Evolutionary conservation across 73 alveolate species (phyloP).

Genomic region (Breviolum minutum): DNA sequence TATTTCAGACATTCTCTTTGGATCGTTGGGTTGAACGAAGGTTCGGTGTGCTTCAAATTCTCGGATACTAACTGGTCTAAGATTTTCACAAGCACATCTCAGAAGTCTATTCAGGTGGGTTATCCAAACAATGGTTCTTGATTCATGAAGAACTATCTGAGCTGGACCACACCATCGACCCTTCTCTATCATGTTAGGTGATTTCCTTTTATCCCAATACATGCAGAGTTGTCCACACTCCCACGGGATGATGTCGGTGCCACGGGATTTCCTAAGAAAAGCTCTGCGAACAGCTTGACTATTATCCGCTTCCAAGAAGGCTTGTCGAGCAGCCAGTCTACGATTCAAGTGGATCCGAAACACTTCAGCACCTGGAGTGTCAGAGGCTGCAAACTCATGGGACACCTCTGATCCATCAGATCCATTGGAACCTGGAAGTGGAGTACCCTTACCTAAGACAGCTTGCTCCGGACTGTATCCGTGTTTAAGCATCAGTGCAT

Average conservation of each 20-base stretch:
- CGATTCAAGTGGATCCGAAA: not conserved
- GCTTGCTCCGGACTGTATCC: not conserved
- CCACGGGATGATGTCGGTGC: not conserved
- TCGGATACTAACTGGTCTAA: not conserved
- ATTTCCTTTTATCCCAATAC: not conserved
- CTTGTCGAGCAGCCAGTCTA: not conserved
- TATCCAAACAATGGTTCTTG: not conserved
- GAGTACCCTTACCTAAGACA: not conserved
- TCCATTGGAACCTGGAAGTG: not conserved
- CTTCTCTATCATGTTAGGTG: not conserved
- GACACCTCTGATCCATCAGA: not conserved
- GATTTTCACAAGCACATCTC: not conserved
- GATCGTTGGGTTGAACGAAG: not conserved
- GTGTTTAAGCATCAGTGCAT: not conserved
- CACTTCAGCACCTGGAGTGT: not conserved
- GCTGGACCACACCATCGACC: not conserved
- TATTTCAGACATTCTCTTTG: not conserved
- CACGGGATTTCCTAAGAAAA: not conserved
- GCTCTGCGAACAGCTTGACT: not conserved
- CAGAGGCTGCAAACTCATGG: not conserved
- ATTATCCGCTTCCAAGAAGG: not conserved
- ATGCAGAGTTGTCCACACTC: not conserved
- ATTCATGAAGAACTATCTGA: not conserved
- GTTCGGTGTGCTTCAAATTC: not conserved
- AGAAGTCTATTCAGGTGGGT: not conserved